phyloP scores from a whole-genome alignment of 495 filamentous ascomycete species.

The Wilcoxina mikolae region DNA sequence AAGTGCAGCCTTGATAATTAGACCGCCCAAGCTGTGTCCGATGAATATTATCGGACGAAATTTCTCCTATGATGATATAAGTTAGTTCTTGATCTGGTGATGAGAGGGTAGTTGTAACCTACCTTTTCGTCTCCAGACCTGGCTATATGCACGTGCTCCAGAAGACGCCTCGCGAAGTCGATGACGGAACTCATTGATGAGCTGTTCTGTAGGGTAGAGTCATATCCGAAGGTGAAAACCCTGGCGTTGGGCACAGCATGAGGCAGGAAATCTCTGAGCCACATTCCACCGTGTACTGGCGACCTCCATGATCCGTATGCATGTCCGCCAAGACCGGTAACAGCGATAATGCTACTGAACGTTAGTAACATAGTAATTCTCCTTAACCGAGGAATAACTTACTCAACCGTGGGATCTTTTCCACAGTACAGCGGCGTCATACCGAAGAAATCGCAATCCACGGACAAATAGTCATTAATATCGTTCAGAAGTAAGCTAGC shows the following conservation, averaged over 20 bases:
- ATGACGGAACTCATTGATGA: background rate
- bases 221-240: slow-evolving; percentile 12
- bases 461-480: background rate
- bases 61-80: background rate
- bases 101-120: background rate
- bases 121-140: background rate
- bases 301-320: slow-evolving; percentile 15
- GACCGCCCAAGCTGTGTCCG: slow-evolving; percentile 30
- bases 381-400: no score
- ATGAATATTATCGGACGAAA: slow-evolving; percentile 30
- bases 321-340: slow-evolving; percentile 13
- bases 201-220: slow-evolving; percentile 1
- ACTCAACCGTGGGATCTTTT: background rate
- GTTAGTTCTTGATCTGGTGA: background rate
- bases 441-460: slow-evolving; percentile 5
- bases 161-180: slow-evolving; percentile 4
- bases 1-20: slow-evolving; percentile 28
- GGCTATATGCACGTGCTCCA: background rate
- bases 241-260: slow-evolving; percentile 1
- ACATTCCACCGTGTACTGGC: background rate
- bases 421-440: slow-evolving; percentile 1
- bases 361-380: no score
- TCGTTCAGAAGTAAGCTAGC: background rate
- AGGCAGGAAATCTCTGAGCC: slow-evolving; percentile 10
- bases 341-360: slow-evolving; percentile 11